Evolutionary conservation across 2,329 filamentous ascomycete genomes (phyloP), one percentile per base, ranked within the genome.

Genomic region (Ascosphaera apis): DNA sequence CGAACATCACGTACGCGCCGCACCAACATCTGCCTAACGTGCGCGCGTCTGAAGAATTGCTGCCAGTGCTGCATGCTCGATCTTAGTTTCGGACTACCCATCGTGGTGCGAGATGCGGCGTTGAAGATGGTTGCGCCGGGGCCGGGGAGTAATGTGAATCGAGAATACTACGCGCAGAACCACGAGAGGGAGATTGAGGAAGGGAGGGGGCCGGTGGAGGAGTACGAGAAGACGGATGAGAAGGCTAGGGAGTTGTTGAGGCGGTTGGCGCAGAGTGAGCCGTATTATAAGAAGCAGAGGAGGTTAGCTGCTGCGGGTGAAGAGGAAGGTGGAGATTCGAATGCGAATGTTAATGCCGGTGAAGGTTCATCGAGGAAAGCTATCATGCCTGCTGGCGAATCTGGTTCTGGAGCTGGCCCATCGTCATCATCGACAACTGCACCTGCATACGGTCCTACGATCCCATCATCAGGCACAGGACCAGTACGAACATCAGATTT

Each of bases 61-160:
- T 98, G 88, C 52, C 88, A 98, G 62, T 86, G 77, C 59, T 98
- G 88, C 63, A 95, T 95, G 82, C 75, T 98, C 36, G 88, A 98
- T 65, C 62, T 98, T 40, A 86, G 81, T 9, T 98, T 95, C 50
- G 91, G 88, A 16, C 65, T 98, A 18, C 88, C 88, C 8, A 91
- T 98, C 49, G 79, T 84, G 11, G 80, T 98, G 39, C 74, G 88
- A 51, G 88, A 98, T 62, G 88, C 88, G 2, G 88, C 91, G 3
- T 65, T 98, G 43, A 95, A 95, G 63, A 92, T 98, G 78, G 80
- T 95, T 31, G 84, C 86, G 1, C 84, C 88, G 0, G 88, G 88
- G 0, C 88, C 88, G 1, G 71, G 82, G 43, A 91, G 81, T 53
- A 77, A 80, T 37, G 81, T 98, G 55, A 98, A 98, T 60, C 66